Conservation (phyloP, 257 asterid genomes). For the Primulina eburnea region DNA sequence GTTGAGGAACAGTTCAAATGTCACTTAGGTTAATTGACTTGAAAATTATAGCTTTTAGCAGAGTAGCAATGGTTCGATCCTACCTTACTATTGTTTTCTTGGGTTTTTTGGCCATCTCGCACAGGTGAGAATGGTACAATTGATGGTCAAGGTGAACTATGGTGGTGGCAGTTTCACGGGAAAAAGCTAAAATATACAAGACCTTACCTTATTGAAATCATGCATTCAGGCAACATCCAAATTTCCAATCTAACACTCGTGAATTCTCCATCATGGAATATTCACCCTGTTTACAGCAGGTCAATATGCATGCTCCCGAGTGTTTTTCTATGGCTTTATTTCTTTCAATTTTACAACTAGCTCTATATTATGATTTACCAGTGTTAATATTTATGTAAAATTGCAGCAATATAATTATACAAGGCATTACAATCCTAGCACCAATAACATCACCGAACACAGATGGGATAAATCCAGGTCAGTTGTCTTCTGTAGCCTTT, state of each 20-base stretch:
- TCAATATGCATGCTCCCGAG: not conserved
- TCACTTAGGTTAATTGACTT: too few species aligned
- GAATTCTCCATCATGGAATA: conserved; percentile 87
- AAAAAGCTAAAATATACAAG: conserved; percentile 75
- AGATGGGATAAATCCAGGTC: conserved; percentile 90
- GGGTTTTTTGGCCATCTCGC: not conserved
- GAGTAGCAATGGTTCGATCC: not conserved
- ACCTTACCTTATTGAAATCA: conserved; percentile 75
- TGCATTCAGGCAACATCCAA: conserved; percentile 73
- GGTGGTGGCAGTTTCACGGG: conserved; percentile 89
- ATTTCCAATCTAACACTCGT: conserved; percentile 66
- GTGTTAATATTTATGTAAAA: not conserved
- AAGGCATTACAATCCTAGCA: conserved; percentile 79
- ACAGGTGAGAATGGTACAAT: conserved; percentile 83
- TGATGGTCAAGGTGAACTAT: conserved; percentile 72
- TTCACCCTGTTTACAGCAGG: conserved; percentile 95
- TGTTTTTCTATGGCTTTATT: not conserved
- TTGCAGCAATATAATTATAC: conserved; percentile 67
- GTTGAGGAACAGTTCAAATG: too few species aligned
- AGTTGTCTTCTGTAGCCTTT: not conserved
- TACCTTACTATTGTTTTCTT: not conserved
- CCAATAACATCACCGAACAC: conserved; percentile 91
- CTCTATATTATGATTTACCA: not conserved
- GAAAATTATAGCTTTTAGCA: too few species aligned
- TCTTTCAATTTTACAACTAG: not conserved